phyloP scores from a whole-genome alignment of 805 yeast genomes.

The Starmerella tilneyi region DNA sequence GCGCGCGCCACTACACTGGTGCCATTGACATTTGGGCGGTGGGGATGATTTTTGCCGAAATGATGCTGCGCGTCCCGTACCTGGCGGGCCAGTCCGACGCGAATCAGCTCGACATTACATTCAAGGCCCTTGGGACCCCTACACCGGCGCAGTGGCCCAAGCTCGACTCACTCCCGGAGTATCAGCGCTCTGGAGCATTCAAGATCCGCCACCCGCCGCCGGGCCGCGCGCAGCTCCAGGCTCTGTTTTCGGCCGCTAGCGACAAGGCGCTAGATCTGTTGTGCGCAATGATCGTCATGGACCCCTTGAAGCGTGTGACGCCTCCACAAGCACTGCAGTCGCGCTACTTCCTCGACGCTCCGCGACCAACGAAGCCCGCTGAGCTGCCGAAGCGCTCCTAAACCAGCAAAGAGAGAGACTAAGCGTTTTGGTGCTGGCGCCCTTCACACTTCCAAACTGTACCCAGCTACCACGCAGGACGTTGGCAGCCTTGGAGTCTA shows the following conservation, averaged over 20 bases:
- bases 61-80: conserved; percentile 91
- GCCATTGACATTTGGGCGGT: conserved; percentile 95
- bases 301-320: conserved; percentile 64
- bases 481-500: no score
- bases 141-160: conserved; percentile 88
- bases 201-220: conserved; percentile 67
- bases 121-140: conserved; percentile 92
- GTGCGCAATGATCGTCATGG: conserved; percentile 60
- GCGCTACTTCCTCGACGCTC: conserved; percentile 60
- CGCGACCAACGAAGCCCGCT: conserved; percentile 59
- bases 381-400: conserved; percentile 49
- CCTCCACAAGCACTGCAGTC: conserved; percentile 55
- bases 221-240: conserved; percentile 63
- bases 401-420: no score
- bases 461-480: no score
- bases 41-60: conserved; percentile 90
- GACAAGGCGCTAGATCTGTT: conserved; percentile 70
- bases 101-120: conserved; percentile 87
- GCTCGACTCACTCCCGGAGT: conserved; percentile 66
- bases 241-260: conserved; percentile 81
- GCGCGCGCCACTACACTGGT: conserved; percentile 77
- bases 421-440: no score
- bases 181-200: conserved; percentile 31
- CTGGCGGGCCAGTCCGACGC: conserved; percentile 84
- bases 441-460: no score